Evolutionary conservation across 169 alveolate genomes (phyloP), one percentile per base, ranked within the genome.

Genomic region (Theileria orientalis): DNA sequence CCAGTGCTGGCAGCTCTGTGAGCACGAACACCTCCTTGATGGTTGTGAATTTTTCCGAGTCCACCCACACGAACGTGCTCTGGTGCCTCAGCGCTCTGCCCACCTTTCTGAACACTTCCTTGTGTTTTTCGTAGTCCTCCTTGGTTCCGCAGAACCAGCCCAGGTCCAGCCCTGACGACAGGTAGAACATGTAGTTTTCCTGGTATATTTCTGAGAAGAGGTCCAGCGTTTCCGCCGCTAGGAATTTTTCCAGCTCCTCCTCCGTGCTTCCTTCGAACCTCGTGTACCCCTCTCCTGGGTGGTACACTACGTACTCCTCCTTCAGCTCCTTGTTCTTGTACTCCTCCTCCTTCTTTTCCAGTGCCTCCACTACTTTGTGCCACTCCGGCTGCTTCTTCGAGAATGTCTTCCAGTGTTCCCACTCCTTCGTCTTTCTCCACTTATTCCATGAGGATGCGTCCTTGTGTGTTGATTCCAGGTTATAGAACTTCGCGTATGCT

Each of bases 81-180:
- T 25, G 2, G 14, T 70, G 46, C 14, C 89, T 64, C 49, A 73
- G 80, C 1, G 46, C 64, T 13, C 85, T 54, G 0, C 85, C 89
- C 46, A 63, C 89, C 63, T 70, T 49, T 42, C 51, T 30, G 56
- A 82, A 73, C 19, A 69, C 78, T 32, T 73, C 74, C 59, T 83
- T 79, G 42, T 69, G 79, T 66, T 84, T 84, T 51, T 89, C 84
- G 54, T 82, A 89, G 70, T 89, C 91, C 51, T 75, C 85, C 9
- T n/a, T n/a, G 16, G 85, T 56, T 3, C 89, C 85, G 86, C 93
- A 89, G 61, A 89, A 85, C 93, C 93, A 89, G 29, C 84, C 85
- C 46, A 89, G 67, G 74, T 82, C 86, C 83, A 83, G 83, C 1
- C 91, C 90, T 21, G 89, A 74, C 74, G 71, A 78, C 49, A 88